Conservation (phyloP, 768 basidiomycete genomes). For the Strobilomyces dryophilus region DNA sequence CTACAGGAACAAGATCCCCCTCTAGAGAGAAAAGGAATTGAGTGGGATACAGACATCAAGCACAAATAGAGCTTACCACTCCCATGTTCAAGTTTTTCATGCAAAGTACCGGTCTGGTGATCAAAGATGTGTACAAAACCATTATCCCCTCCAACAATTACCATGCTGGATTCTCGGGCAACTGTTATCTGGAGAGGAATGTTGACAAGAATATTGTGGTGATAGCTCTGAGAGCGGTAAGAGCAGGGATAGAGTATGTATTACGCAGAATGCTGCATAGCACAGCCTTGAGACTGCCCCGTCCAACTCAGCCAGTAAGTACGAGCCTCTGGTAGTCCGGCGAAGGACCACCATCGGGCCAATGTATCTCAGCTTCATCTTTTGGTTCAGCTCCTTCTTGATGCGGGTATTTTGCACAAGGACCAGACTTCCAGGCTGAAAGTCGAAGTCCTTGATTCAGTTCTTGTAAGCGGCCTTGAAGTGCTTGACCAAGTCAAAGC, state of each 20-base stretch:
- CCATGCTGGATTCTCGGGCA: neutral
- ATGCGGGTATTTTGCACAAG: too few species aligned
- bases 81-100: neutral
- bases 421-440: too few species aligned
- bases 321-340: too few species aligned
- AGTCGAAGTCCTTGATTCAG: too few species aligned
- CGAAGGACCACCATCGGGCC: too few species aligned
- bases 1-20: neutral
- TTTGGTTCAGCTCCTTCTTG: too few species aligned
- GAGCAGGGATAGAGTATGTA: neutral
- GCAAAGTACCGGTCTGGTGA: neutral
- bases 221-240: neutral
- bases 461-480: too few species aligned
- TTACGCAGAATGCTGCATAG: too few species aligned
- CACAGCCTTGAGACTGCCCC: too few species aligned
- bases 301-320: too few species aligned
- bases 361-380: too few species aligned
- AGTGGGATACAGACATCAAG: neutral
- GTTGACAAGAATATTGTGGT: neutral
- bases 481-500: too few species aligned
- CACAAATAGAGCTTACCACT: neutral
- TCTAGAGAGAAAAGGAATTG: neutral
- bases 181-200: neutral
- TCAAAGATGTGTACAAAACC: neutral
- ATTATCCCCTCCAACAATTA: neutral